These are phyloP conservation scores for Pythium insidiosum DNA, from an alignment of 352 stramenopile genomes.

Conservation along the genomic window DNA sequence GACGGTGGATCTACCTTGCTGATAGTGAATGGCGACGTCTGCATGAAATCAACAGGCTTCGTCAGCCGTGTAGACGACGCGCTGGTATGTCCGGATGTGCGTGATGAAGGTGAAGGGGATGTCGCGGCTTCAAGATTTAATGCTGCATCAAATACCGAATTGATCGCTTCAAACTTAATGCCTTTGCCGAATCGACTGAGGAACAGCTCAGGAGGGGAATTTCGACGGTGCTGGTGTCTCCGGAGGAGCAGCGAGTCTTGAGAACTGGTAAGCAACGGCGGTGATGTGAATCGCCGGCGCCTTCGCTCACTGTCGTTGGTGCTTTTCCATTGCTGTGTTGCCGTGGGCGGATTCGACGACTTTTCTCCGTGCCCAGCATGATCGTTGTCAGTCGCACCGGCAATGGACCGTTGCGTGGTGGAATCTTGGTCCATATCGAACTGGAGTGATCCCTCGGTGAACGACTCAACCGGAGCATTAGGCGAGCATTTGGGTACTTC, in stretches of 20 bases:
- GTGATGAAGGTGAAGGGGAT: constrained; percentile 1
- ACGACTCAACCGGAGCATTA: constrained; percentile 1
- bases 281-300: constrained; percentile 29
- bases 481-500: background rate
- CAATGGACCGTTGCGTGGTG: too few relatives aligned
- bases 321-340: background rate
- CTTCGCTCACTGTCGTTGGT: background rate
- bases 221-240: constrained; percentile 34
- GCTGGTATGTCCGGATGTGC: background rate
- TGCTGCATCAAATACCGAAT: constrained; percentile 12
- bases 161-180: constrained; percentile 38
- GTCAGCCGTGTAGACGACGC: background rate
- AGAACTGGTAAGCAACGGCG: constrained; percentile 38
- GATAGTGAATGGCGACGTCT: background rate
- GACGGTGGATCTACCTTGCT: constrained; percentile 36
- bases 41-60: background rate
- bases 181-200: constrained; percentile 40
- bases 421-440: constrained; percentile 17
- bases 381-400: too few relatives aligned
- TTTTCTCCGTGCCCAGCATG: too few relatives aligned
- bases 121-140: constrained; percentile 10
- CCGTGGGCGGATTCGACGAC: background rate
- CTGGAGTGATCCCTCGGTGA: constrained; percentile 15
- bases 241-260: constrained; percentile 20
- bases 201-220: constrained; percentile 58